Evolutionary conservation across 441 rosid species (phyloP).

Genomic region (Syzygium syzygioides): DNA sequence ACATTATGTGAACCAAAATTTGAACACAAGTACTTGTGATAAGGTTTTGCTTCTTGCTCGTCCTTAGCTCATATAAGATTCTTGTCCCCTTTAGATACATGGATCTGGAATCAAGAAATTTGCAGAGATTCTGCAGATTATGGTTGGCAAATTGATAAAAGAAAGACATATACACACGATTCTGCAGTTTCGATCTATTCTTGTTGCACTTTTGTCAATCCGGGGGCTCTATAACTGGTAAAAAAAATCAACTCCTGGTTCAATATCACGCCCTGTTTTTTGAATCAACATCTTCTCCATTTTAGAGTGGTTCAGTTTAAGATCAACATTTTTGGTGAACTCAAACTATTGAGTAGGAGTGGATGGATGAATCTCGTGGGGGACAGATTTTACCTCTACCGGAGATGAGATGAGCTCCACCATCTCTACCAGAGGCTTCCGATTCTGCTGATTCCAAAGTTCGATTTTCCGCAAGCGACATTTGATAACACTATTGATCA

Average conservation of each 20-base stretch:
- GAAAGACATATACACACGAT: background rate
- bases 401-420: background rate
- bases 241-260: background rate
- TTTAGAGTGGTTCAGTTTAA: background rate
- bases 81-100: background rate
- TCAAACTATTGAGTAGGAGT: background rate
- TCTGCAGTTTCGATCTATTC: background rate
- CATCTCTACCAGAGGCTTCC: background rate
- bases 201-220: background rate
- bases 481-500: background rate
- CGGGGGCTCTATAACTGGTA: background rate
- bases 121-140: background rate
- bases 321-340: background rate
- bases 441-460: background rate
- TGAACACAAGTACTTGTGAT: background rate
- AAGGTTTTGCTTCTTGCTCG: background rate
- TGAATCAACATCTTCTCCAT: background rate
- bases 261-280: background rate
- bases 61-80: background rate
- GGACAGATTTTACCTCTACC: background rate
- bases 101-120: background rate
- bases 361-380: rapidly evolving
- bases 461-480: background rate
- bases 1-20: background rate
- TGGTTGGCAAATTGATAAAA: background rate